Percentiles rank a stretch among this genome's conserved stretches.
These are phyloP conservation scores for Colletotrichum camelliae DNA, from an alignment of 2,329 filamentous ascomycete genomes.

Conservation along the genomic window DNA sequence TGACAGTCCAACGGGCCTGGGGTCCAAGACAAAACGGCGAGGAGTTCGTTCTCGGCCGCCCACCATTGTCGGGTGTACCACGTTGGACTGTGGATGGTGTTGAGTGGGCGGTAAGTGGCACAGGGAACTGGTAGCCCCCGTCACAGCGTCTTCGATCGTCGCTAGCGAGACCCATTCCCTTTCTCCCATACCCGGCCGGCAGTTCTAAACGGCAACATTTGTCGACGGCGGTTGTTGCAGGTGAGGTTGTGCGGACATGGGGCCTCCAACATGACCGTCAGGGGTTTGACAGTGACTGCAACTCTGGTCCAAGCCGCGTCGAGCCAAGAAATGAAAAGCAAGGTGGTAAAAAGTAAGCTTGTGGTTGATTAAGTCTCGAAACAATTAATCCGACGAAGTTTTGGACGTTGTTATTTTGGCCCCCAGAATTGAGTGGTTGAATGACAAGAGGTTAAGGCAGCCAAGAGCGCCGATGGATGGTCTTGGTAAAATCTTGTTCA, in stretches of 20 bases:
- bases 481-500: conserved; percentile 13
- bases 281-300: not conserved
- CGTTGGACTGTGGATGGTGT: not conserved
- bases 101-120: not conserved
- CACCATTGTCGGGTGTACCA: not conserved
- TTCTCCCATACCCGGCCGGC: not conserved
- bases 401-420: not conserved
- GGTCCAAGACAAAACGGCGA: not conserved
- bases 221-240: conserved; percentile 9
- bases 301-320: not conserved
- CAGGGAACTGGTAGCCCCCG: not conserved
- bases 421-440: not conserved
- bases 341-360: conserved; percentile 8
- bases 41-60: not conserved
- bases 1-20: not conserved
- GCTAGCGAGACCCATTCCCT: not conserved
- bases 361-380: not conserved
- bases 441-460: conserved; percentile 1
- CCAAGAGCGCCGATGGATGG: conserved; percentile 7
- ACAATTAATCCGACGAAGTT: not conserved
- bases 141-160: not conserved
- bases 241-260: not conserved
- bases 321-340: not conserved
- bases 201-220: conserved; percentile 8
- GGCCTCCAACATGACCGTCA: not conserved